A percentile compares a stretch with the other conserved stretches of the same genome.
phyloP scores from a whole-genome alignment of 768 basidiomycete genomes.

The Cytidiella melzeri region DNA sequence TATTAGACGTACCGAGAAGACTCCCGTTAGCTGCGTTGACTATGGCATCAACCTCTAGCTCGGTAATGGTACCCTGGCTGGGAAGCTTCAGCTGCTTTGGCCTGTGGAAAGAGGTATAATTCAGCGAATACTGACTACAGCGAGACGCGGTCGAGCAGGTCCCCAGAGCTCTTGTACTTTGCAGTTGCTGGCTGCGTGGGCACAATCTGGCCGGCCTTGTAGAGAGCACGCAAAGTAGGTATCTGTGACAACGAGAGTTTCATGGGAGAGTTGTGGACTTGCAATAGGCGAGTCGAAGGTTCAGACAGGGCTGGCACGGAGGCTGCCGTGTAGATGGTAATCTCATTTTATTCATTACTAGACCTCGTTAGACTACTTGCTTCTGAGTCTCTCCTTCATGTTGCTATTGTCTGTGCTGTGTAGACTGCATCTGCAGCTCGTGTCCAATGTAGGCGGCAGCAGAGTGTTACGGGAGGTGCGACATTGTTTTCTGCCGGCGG shows the following conservation, averaged over 20 bases:
- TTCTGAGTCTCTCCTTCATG: constrained; percentile 28
- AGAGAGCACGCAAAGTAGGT: constrained; percentile 50
- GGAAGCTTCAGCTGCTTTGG: not conserved
- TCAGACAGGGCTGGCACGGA: too few species aligned
- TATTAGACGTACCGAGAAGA: constrained; percentile 47
- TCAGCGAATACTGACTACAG: constrained; percentile 46
- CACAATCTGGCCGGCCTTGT: constrained; percentile 35
- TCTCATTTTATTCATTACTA: too few species aligned
- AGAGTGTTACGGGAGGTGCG: too few species aligned
- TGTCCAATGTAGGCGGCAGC: too few species aligned
- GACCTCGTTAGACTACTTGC: too few species aligned
- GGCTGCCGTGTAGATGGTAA: too few species aligned
- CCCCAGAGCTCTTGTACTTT: constrained; percentile 32
- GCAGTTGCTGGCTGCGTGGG: constrained; percentile 27
- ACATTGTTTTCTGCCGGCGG: too few species aligned
- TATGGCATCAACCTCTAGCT: constrained; percentile 61
- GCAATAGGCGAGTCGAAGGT: not conserved
- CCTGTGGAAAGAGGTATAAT: not conserved
- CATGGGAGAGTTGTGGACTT: not conserved
- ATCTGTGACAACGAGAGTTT: constrained; percentile 36
- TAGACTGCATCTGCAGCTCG: too few species aligned
- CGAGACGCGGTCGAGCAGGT: constrained; percentile 53
- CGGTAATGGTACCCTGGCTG: constrained; percentile 79
- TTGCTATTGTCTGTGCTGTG: not conserved
- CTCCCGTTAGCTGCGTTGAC: constrained; percentile 80